Evolutionary conservation across 129 eudicot genomes (phyloP).

Genomic region (Cynara cardunculus): DNA sequence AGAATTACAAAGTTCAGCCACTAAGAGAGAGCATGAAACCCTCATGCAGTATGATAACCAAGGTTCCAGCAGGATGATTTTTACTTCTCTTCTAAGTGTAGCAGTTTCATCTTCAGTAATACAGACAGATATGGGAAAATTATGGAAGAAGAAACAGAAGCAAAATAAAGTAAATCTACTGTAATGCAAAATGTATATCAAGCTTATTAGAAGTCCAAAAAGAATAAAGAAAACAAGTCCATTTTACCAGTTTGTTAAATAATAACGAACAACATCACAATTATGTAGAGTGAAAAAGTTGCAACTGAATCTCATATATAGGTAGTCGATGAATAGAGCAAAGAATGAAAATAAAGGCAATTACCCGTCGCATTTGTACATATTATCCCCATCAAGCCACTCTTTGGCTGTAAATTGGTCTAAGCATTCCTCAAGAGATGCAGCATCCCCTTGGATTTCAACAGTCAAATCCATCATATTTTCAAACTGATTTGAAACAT

Average conservation of each 20-base stretch:
- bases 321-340: background rate
- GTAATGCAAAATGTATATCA: background rate
- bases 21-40: background rate
- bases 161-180: background rate
- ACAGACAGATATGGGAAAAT: background rate
- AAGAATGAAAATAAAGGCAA: conserved; percentile 6
- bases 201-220: background rate
- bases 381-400: conserved; percentile 89
- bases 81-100: background rate
- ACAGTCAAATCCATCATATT: conserved; percentile 98
- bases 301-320: conserved; percentile 1
- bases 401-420: conserved; percentile 86
- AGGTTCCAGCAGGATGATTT: background rate
- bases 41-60: background rate
- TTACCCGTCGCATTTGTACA: conserved; percentile 93
- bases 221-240: background rate
- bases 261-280: background rate
- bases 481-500: conserved; percentile 79
- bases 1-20: no score
- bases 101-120: background rate
- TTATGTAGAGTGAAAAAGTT: background rate
- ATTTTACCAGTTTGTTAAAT: background rate
- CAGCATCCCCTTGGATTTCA: conserved; percentile 91
- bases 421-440: conserved; percentile 86
- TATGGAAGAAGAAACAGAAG: background rate